Conservation (phyloP, 768 basidiomycete species). For the Psilocybe subaeruginosa region DNA sequence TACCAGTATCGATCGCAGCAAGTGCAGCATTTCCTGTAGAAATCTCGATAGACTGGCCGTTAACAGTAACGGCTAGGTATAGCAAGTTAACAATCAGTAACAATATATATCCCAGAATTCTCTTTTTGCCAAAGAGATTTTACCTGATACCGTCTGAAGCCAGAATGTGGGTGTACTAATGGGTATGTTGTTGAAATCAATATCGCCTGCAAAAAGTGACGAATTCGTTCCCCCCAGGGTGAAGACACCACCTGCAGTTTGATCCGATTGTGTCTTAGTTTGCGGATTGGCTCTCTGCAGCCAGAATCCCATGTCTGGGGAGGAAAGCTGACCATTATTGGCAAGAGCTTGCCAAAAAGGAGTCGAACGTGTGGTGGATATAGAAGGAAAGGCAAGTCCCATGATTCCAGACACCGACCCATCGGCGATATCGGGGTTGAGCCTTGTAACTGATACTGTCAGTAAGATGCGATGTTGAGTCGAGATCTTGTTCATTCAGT, state of each 20-base stretch:
- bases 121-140: background rate
- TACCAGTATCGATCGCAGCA: slow-evolving; percentile 93
- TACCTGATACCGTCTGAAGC: slow-evolving; percentile 59
- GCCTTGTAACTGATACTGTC: slow-evolving; percentile 60
- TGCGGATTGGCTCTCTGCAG: slow-evolving; percentile 54
- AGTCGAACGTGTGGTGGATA: slow-evolving; percentile 54
- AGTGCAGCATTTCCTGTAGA: slow-evolving; percentile 45
- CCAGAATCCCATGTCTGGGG: slow-evolving; percentile 67
- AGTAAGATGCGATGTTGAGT: background rate
- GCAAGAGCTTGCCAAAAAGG: slow-evolving; percentile 73
- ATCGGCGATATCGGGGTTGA: slow-evolving; percentile 49
- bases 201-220: slow-evolving; percentile 61
- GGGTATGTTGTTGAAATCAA: slow-evolving; percentile 65
- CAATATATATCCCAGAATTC: slow-evolving; percentile 19
- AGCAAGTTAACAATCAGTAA: too few relatives aligned
- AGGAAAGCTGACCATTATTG: slow-evolving; percentile 40
- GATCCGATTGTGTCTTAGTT: slow-evolving; percentile 24
- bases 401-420: slow-evolving; percentile 69
- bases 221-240: slow-evolving; percentile 73
- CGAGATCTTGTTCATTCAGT: background rate
- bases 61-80: slow-evolving; percentile 58
- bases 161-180: slow-evolving; percentile 51
- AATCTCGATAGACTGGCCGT: slow-evolving; percentile 50
- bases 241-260: slow-evolving; percentile 63
- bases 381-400: slow-evolving; percentile 70